A percentile compares a stretch with the other conserved stretches of the same genome.
Evolutionary conservation across 805 yeast species (phyloP).

Genomic region (Danielia oregonensis): DNA sequence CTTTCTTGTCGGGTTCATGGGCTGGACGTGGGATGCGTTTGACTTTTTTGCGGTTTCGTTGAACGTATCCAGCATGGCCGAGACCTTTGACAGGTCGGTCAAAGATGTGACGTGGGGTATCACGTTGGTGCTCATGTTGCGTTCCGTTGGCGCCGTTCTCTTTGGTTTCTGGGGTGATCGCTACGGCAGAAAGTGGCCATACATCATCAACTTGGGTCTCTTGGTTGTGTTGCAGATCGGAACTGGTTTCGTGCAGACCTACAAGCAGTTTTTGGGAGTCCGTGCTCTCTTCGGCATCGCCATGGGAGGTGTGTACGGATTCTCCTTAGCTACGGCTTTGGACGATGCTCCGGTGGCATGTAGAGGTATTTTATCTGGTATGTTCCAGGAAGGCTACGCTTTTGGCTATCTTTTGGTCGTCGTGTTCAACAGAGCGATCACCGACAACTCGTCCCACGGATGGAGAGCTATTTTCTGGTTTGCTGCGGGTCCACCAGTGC

Average conservation of each 20-base stretch:
- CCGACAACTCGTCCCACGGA: constrained; percentile 41
- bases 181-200: constrained; percentile 60
- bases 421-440: constrained; percentile 58
- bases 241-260: constrained; percentile 57
- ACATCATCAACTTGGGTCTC: constrained; percentile 41
- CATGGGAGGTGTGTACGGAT: constrained; percentile 71
- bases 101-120: constrained; percentile 66
- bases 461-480: constrained; percentile 73
- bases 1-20: constrained; percentile 49
- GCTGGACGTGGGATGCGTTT: constrained; percentile 67
- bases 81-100: constrained; percentile 40
- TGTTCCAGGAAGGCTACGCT: constrained; percentile 80
- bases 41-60: constrained; percentile 59
- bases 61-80: constrained; percentile 46
- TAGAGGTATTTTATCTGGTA: constrained; percentile 58
- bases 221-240: constrained; percentile 57
- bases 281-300: constrained; percentile 62
- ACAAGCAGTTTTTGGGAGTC: constrained; percentile 55
- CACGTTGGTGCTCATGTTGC: constrained; percentile 63
- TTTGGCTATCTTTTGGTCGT: constrained; percentile 66
- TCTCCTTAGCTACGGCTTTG: constrained; percentile 61
- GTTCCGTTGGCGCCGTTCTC: constrained; percentile 62
- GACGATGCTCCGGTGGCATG: constrained; percentile 60
- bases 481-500: constrained; percentile 62
- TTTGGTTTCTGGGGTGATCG: constrained; percentile 60